These are phyloP conservation scores for Tuber magnatum DNA, from an alignment of 495 filamentous ascomycete genomes.

Conservation along the genomic window DNA sequence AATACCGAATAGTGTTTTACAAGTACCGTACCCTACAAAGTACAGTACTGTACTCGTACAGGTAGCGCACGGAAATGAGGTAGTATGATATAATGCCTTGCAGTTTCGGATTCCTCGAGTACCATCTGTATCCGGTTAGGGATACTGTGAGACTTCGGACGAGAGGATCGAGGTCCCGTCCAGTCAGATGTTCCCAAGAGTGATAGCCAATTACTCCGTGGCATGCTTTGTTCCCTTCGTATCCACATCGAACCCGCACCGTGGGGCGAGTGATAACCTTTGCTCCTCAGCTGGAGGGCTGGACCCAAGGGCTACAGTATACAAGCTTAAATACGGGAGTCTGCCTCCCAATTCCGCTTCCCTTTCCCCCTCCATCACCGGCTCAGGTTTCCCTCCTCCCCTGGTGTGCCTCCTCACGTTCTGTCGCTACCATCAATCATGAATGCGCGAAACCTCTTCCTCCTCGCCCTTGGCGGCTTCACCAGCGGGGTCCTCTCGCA, in stretches of 20 bases:
- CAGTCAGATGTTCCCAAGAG: background rate
- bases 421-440: conserved; percentile 7
- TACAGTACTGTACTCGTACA: too few relatives aligned
- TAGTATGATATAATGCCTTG: background rate
- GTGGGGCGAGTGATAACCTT: background rate
- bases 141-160: background rate
- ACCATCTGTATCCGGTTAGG: background rate
- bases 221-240: background rate
- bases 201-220: background rate
- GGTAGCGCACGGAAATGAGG: background rate
- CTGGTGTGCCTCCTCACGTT: background rate
- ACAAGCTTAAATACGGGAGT: background rate
- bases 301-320: background rate
- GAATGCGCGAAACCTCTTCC: conserved; percentile 15
- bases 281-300: background rate
- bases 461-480: conserved; percentile 5
- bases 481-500: background rate
- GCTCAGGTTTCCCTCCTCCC: background rate
- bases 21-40: background rate
- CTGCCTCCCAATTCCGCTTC: background rate
- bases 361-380: background rate
- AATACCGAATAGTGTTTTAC: background rate
- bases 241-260: background rate
- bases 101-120: background rate
- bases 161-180: background rate